Percentiles rank a stretch among this genome's conserved stretches.
Conservation (phyloP, 305 asterid genomes). For the Salvia sclarea region DNA sequence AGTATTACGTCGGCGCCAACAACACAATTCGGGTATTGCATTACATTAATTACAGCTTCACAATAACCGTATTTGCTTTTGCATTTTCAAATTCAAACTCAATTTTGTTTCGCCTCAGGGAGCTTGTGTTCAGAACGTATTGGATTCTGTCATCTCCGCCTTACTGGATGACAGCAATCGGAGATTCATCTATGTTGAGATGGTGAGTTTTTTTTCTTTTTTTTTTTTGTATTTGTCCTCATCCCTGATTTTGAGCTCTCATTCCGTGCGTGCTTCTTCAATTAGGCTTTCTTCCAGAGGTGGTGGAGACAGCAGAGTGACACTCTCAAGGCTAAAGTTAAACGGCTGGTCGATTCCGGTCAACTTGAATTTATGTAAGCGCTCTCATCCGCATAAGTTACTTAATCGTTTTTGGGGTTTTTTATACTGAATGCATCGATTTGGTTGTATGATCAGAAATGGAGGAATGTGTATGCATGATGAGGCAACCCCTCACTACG, state of each 20-base stretch:
- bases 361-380: constrained; percentile 94
- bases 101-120: constrained; percentile 34
- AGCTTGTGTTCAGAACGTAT: constrained; percentile 95
- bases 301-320: constrained; percentile 89
- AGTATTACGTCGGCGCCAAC: constrained; percentile 93
- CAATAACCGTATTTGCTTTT: neutral
- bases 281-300: constrained; percentile 85
- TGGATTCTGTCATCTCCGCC: constrained; percentile 87
- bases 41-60: neutral
- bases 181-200: constrained; percentile 82
- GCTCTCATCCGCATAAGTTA: neutral
- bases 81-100: neutral
- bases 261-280: neutral
- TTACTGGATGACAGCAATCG: constrained; percentile 78
- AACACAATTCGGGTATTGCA: constrained; percentile 66
- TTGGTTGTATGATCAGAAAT: constrained; percentile 96
- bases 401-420: neutral
- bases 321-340: constrained; percentile 57
- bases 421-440: constrained; percentile 12
- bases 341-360: constrained; percentile 66
- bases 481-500: constrained; percentile 92
- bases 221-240: neutral
- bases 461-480: constrained; percentile 99
- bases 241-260: neutral
- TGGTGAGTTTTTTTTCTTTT: constrained; percentile 52